Evolutionary conservation across 495 filamentous ascomycete genomes (phyloP).

Genomic region (Chaetomium cochliodes): DNA sequence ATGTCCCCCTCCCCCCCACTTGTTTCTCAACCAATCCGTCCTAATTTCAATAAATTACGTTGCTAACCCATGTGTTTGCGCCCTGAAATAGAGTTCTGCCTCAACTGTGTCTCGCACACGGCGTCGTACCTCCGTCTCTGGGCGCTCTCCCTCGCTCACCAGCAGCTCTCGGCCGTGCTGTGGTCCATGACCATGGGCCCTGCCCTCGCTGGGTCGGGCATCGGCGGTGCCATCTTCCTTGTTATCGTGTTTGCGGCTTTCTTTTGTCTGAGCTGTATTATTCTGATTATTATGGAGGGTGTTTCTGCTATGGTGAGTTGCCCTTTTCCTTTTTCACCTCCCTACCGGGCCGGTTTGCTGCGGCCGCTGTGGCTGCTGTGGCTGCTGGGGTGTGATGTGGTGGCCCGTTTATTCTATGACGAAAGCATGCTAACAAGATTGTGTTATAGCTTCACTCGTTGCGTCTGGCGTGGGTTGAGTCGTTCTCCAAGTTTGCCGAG

Average conservation of each 20-base stretch:
- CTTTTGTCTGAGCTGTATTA: slow-evolving; percentile 78
- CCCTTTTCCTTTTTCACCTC: not conserved
- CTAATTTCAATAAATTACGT: not conserved
- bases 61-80: not conserved
- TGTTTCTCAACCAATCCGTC: not conserved
- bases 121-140: slow-evolving; percentile 98
- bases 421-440: not conserved
- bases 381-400: too few relatives aligned
- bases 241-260: slow-evolving; percentile 79
- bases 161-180: slow-evolving; percentile 92
- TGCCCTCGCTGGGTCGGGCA: slow-evolving; percentile 65
- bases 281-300: slow-evolving; percentile 61
- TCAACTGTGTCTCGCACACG: slow-evolving; percentile 98
- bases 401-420: too few relatives aligned
- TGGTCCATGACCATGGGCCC: slow-evolving; percentile 92
- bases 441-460: slow-evolving; percentile 72
- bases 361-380: too few relatives aligned
- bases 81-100: slow-evolving; percentile 75
- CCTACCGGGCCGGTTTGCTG: too few relatives aligned
- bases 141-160: slow-evolving; percentile 95
- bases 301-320: slow-evolving; percentile 50
- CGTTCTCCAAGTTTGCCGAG: slow-evolving; percentile 99
- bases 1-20: slow-evolving; percentile 35
- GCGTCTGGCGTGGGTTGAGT: slow-evolving; percentile 97
- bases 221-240: slow-evolving; percentile 71